Conservation (phyloP, 2,329 filamentous ascomycete species). For the Botrytis sinoallii region DNA sequence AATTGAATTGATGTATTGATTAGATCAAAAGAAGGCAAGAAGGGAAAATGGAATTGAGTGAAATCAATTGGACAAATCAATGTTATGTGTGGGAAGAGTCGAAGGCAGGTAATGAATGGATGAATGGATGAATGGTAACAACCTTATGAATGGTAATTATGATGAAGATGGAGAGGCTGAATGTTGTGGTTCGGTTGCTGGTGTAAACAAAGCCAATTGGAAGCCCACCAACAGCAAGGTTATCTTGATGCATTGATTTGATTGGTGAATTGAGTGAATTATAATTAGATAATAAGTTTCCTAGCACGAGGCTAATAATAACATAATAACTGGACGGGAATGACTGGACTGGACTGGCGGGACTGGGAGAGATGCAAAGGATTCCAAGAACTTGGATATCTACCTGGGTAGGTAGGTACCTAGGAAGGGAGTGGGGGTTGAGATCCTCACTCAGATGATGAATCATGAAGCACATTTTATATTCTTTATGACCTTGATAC, state of each 20-base stretch:
- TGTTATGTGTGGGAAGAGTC: neutral
- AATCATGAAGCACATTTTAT: neutral
- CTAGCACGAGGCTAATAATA: conserved; percentile 6
- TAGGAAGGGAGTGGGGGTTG: too few relatives aligned
- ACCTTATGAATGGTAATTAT: neutral
- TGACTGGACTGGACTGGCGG: too few relatives aligned
- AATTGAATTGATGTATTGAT: neutral
- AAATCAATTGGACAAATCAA: neutral
- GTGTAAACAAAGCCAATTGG: conserved; percentile 16
- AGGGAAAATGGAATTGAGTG: neutral
- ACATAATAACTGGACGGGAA: neutral
- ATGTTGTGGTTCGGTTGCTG: conserved; percentile 16
- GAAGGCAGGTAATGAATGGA: neutral
- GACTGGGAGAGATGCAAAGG: neutral
- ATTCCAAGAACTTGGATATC: neutral
- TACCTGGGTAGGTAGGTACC: too few relatives aligned
- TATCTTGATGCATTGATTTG: neutral
- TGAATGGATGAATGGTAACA: neutral
- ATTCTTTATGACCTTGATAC: too few relatives aligned
- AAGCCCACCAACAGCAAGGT: neutral
- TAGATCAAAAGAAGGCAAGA: neutral
- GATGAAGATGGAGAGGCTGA: conserved; percentile 2
- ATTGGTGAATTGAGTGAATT: neutral
- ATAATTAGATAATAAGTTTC: conserved; percentile 3
- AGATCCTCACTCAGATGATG: neutral